Base-by-base conservation (phyloP, 768 basidiomycete species). In the Arthromyces matolae region DNA sequence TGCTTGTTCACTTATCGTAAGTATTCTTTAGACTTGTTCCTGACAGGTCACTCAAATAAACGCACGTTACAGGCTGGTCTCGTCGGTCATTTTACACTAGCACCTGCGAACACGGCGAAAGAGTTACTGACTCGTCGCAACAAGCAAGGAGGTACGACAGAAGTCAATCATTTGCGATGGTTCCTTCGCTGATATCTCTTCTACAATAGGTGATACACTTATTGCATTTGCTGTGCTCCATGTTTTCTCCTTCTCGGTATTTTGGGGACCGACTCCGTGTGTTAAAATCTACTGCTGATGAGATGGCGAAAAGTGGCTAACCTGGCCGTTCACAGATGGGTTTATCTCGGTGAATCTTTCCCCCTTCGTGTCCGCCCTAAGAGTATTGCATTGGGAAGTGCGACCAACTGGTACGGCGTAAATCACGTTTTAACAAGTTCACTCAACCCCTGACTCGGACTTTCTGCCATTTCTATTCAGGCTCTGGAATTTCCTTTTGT, bases 141-240 rank as follows among this genome's bases (percentile, higher is more conserved):
- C 59, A 79, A 67, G 55, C 60, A 63, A 49, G 87, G 82, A 40
- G 75, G 73, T 67, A 38, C 18, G 32, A n/a, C n/a, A n/a, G n/a
- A n/a, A 46, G 61, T 42, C 18, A 5, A 9, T n/a, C 34, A 25
- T 29, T 24, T 8, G 10, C 16, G 8, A 29, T 33, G 14, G 36
- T 23, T 23, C 18, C 29, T 10, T 36, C 8, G 12, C 38, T 45
- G n/a, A 39, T 12, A 28, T 20, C 42, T 23, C 19, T 12, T 13
- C 16, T 24, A 22, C 50, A 6, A 18, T 16, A 74, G 84, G 86
- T 35, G 78, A 84, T 47, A 73, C 76, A 0, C 68, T 88, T 28
- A 86, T 91, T 52, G 76, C 86, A 0, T 89, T 89, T 56, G 88
- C 84, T 0, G 77, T 89, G n/a, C 64, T 89, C 20, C 86, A 89